phyloP scores from a whole-genome alignment of 257 asterid genomes.

The Rubia yunnanensis region DNA sequence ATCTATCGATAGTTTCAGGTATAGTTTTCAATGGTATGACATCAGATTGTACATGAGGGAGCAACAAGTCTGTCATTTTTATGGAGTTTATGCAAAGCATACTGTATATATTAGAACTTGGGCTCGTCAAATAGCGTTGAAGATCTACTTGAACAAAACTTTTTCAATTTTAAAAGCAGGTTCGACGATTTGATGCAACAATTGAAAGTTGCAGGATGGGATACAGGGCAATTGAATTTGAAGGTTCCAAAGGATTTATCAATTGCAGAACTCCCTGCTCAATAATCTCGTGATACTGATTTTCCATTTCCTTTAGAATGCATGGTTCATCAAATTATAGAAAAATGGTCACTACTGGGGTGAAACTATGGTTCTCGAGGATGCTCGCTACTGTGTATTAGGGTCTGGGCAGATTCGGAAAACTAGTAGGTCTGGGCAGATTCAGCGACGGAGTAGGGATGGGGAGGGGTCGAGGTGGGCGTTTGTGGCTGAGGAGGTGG shows the following conservation, averaged over 20 bases:
- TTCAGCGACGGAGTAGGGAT: too few relatives aligned
- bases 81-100: conserved; percentile 83
- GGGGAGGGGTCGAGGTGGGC: too few relatives aligned
- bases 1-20: too few relatives aligned
- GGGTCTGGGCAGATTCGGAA: too few relatives aligned
- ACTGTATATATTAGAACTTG: conserved; percentile 71
- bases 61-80: conserved; percentile 73
- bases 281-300: conserved; percentile 6
- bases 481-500: too few relatives aligned
- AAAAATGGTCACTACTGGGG: too few relatives aligned
- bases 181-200: conserved; percentile 54
- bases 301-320: not conserved
- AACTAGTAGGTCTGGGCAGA: too few relatives aligned
- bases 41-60: conserved; percentile 77
- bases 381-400: too few relatives aligned
- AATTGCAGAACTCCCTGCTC: conserved; percentile 31
- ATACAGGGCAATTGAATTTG: conserved; percentile 42
- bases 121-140: conserved; percentile 30
- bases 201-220: conserved; percentile 63
- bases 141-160: conserved; percentile 50
- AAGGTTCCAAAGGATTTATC: conserved; percentile 66
- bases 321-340: too few relatives aligned
- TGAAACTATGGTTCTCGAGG: too few relatives aligned
- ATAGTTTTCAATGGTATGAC: too few relatives aligned
- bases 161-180: conserved; percentile 35